Evolutionary conservation across 2,329 filamentous ascomycete species (phyloP), one percentile per base, ranked within the genome.

Genomic region (Ophiostoma tasmaniense): DNA sequence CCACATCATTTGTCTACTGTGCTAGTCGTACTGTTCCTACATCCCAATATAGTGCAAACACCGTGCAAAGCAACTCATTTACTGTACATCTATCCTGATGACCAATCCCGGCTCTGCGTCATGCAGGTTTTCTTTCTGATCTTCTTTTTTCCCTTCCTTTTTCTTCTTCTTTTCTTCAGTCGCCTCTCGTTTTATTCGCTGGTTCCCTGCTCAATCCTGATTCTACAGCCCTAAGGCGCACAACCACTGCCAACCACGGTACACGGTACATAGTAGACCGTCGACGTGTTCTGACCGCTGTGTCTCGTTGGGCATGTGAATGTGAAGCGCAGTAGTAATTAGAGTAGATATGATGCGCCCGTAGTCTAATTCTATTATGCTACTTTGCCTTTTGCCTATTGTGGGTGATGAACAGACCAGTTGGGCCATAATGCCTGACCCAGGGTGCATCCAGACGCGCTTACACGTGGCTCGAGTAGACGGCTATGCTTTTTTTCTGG

Each of bases 391-490:
- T 45, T 45, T 20, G 42, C 17, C 20, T 20, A 45, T 45, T 45
- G 42, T 45, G 42, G 42, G 42, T 45, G 20, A 45, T 17, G 20
- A 45, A 17, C 22, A 25, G n/a, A 3, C 50, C 8, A 55, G n/a
- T 55, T 55, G 50, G 50, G 50, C 25, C 11, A 28, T 30, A 30
- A 37, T n/a, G 30, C 33, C 33, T 35, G 61, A 39, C 14, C 33
- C 25, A 64, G 11, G 30, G n/a, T 37, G 33, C 33, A 45, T 17
- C 42, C 17, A n/a, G 6, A 35, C 59, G 30, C 61, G 64, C 37
- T 45, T 45, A 66, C 64, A 66, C 64, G 64, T 66, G 64, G 64
- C 64, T 66, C 64, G 64, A 66, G 33, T 66, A 45, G 22, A 45
- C 17, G 17, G 10, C 7, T 10, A 22, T 64, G 33, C 11, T 65